These are phyloP conservation scores for Cryphonectria naterciae DNA, from an alignment of 2,329 filamentous ascomycete species.

Conservation along the genomic window DNA sequence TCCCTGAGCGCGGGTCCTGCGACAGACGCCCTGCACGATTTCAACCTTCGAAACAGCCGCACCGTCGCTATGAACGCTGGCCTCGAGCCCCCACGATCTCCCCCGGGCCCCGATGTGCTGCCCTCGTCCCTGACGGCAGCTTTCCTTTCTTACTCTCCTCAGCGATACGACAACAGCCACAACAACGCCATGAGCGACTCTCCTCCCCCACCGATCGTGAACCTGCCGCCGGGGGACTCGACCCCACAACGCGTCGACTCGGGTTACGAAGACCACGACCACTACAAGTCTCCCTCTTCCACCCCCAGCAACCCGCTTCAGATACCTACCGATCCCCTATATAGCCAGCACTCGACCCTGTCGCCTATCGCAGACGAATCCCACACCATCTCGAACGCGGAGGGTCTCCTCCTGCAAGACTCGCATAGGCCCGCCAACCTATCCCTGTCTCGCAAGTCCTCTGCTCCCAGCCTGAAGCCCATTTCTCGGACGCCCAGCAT, in stretches of 20 bases:
- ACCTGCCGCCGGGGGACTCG: constrained; percentile 27
- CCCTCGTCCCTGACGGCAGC: constrained; percentile 25
- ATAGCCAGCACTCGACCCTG: constrained; percentile 30
- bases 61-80: constrained; percentile 32
- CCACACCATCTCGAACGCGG: constrained; percentile 24
- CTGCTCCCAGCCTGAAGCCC: constrained; percentile 52
- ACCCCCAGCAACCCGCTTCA: constrained; percentile 25
- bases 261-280: constrained; percentile 23
- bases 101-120: constrained; percentile 24
- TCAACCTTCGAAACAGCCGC: constrained; percentile 32
- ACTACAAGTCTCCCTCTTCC: constrained; percentile 25
- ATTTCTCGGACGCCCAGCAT: constrained; percentile 65
- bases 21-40: constrained; percentile 33
- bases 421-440: constrained; percentile 34
- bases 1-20: constrained; percentile 32
- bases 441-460: constrained; percentile 45
- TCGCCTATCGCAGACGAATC: constrained; percentile 30
- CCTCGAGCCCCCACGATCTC: constrained; percentile 26
- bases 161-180: constrained; percentile 31
- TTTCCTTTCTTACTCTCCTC: constrained; percentile 20
- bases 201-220: constrained; percentile 36
- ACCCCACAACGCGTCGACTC: constrained; percentile 28
- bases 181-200: constrained; percentile 38
- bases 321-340: constrained; percentile 30
- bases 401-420: constrained; percentile 16